Percentiles rank a stretch among this genome's conserved stretches.
Evolutionary conservation across 2,329 filamentous ascomycete genomes (phyloP).

Genomic region (Lecanoromycetidae sp.): DNA sequence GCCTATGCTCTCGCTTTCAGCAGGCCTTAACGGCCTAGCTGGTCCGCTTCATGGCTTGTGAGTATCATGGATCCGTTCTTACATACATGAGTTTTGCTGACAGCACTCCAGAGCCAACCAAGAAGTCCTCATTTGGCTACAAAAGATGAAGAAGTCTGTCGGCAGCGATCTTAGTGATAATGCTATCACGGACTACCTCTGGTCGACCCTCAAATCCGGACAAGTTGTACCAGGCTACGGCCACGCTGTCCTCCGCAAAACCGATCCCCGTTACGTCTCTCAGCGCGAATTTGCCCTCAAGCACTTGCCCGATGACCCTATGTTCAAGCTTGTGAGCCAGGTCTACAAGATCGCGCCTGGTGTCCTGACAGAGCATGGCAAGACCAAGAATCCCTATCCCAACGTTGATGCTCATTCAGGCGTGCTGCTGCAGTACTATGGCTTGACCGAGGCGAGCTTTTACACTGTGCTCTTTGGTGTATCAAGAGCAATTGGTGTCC

Average conservation of each 20-base stretch:
- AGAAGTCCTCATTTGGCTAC: constrained; percentile 98
- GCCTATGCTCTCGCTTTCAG: constrained; percentile 89
- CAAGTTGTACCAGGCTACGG: constrained; percentile 84
- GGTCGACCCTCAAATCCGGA: constrained; percentile 74
- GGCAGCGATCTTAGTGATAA: constrained; percentile 93
- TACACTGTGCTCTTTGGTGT: constrained; percentile 99
- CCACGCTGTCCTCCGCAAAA: constrained; percentile 94
- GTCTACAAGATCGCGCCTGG: constrained; percentile 99
- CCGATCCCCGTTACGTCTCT: constrained; percentile 94
- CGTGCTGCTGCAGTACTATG: constrained; percentile 99
- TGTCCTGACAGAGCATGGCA: constrained; percentile 98
- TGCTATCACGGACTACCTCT: constrained; percentile 92
- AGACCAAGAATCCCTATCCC: constrained; percentile 99
- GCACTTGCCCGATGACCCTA: constrained; percentile 90
- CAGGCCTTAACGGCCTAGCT: constrained; percentile 94
- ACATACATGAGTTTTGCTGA: not conserved
- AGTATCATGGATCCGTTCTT: constrained; percentile 17
- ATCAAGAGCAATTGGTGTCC: constrained; percentile 91
- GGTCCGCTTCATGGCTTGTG: constrained; percentile 90
- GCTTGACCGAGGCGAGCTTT: constrained; percentile 96
- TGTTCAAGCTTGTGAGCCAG: constrained; percentile 99
- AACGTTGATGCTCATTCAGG: constrained; percentile 98
- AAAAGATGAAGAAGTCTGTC: constrained; percentile 92
- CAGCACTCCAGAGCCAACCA: constrained; percentile 62
- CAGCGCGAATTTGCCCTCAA: constrained; percentile 94